Conservation (phyloP, 176 grass and related monocot species). For the Oryza glumipatula region DNA sequence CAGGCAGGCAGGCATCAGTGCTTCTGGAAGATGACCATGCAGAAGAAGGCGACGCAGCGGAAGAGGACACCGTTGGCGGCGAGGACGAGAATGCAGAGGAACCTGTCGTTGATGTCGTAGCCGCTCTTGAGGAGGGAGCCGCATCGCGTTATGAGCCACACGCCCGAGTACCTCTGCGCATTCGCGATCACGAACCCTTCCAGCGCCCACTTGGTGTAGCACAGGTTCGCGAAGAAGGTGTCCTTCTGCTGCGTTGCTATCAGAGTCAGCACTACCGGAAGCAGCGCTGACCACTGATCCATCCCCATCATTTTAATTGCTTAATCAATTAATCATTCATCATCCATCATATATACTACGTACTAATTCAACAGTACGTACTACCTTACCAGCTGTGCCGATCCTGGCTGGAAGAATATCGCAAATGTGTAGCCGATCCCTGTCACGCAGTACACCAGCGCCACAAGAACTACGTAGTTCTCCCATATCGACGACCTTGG, state of each 20-base stretch:
- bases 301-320: no score
- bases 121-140: constrained; percentile 58
- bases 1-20: no score
- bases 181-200: constrained; percentile 86
- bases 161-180: constrained; percentile 75
- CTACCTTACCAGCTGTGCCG: constrained; percentile 64
- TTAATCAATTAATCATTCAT: no score
- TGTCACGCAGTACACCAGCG: constrained; percentile 82
- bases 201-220: constrained; percentile 93
- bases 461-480: constrained; percentile 75
- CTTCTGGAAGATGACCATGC: no score
- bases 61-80: constrained; percentile 64
- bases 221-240: constrained; percentile 58
- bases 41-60: constrained; percentile 71
- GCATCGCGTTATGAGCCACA: constrained; percentile 84
- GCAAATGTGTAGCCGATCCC: constrained; percentile 89
- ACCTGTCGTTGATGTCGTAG: constrained; percentile 71
- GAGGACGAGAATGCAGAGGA: constrained; percentile 70
- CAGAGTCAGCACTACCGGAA: constrained; percentile 80
- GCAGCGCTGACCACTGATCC: constrained; percentile 73
- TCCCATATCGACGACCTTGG: constrained; percentile 81
- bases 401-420: constrained; percentile 83
- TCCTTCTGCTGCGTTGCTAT: constrained; percentile 69
- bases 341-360: no score
- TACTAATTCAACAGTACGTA: no score